Conservation (phyloP, 495 filamentous ascomycete species). For the Aspergillus hancockii region DNA sequence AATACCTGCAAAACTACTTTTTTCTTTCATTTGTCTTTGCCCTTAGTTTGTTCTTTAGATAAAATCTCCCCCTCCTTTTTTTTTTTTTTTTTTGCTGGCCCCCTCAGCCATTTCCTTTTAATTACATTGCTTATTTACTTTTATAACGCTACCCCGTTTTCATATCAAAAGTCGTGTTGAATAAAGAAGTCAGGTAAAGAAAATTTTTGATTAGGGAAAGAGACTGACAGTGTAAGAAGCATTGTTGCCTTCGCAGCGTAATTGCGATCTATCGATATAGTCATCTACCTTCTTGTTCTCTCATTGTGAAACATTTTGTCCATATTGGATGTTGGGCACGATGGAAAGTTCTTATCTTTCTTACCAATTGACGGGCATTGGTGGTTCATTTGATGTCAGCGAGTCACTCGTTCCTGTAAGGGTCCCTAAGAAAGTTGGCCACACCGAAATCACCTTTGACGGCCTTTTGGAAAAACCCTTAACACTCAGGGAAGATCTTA, state of each 20-base stretch:
- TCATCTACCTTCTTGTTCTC: neutral
- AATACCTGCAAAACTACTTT: no score
- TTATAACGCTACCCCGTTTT: no score
- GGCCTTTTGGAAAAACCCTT: conserved; percentile 70
- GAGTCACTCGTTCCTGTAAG: conserved; percentile 70
- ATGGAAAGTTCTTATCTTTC: neutral
- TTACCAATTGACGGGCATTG: neutral
- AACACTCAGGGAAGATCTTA: conserved; percentile 78
- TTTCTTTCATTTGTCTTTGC: conserved; percentile 1
- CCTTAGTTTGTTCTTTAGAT: no score
- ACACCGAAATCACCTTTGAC: conserved; percentile 67
- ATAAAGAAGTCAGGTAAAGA: no score
- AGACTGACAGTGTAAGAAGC: neutral
- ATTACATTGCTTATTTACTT: no score
- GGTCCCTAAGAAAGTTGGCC: conserved; percentile 61
- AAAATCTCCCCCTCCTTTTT: no score
- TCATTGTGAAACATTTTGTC: neutral
- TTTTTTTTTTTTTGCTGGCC: neutral
- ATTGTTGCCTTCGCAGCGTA: neutral
- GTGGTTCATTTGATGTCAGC: conserved; percentile 46
- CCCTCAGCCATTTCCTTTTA: neutral
- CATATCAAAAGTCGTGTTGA: no score
- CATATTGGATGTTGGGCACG: neutral
- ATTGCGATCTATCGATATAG: no score
- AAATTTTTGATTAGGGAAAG: no score